Base-by-base conservation (phyloP, 257 asterid species). In the Verbena officinalis region DNA sequence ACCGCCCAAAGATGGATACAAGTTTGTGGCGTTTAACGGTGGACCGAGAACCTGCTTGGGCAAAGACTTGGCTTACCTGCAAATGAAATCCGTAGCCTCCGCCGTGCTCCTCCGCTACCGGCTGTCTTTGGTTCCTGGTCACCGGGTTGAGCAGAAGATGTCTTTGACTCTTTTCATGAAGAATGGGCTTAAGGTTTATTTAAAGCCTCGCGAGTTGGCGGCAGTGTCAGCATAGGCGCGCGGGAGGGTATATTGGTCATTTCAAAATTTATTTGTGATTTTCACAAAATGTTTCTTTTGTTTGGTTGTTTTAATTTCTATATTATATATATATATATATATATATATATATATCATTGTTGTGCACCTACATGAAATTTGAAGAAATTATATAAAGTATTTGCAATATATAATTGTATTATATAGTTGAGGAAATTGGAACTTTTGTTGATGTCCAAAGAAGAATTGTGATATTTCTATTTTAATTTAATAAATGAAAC, bases 41-140 rank as follows among this genome's bases (percentile, higher is more conserved):
- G 97, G 97, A 44, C 97, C 97, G 8, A 66, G 97, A 70, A 90
- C 91, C 15, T 90, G 97, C 49, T 75, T 90, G 58, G 96, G 97
- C 4, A 90, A 90, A 74, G 96, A 90, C 46, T 70, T 90, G 84
- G 97, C 97, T 4, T 90, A 90, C 68, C 77, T 90, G 31, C 96
- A 90, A 54, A 90, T 90, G 97, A 90, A 90, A 73, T 85, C 96
- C 11, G 94, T 90, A 59, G 97, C 87, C 3, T 71, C 95, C 6
- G 96, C 96, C 2, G 93, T 90, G 48, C 79, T 90, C 42, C 94
- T 87, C 39, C 88, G 92, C 6, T 87, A 85, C 82, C 82, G 91
- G 79, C 72, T 82, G 48, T 27, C 72, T 1, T 30, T 76, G 68
- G 90, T 79, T 16, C 86, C 95, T 8, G 96, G 95, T 16, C 97